Evolutionary conservation across 805 yeast genomes (phyloP).

Genomic region (Saccharomycopsis amapae): DNA sequence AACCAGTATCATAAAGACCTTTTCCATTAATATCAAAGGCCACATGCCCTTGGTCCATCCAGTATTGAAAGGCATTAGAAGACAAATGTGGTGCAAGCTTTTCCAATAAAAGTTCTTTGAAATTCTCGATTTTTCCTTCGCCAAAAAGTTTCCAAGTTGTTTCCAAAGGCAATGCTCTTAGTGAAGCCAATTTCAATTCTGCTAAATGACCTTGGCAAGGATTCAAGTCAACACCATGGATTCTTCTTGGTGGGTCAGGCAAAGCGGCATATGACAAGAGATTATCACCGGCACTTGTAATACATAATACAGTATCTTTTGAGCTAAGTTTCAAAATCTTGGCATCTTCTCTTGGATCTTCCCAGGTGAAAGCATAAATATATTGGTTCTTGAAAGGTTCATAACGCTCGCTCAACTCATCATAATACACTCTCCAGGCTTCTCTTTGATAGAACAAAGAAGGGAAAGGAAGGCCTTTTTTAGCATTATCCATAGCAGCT

Average conservation of each 20-base stretch:
- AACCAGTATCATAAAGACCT: constrained; percentile 77
- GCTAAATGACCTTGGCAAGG: constrained; percentile 77
- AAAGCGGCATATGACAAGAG: constrained; percentile 65
- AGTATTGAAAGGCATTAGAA: constrained; percentile 73
- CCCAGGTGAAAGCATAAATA: constrained; percentile 88
- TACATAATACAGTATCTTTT: constrained; percentile 70
- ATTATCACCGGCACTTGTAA: constrained; percentile 84
- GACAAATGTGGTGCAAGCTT: constrained; percentile 65
- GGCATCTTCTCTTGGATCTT: constrained; percentile 78
- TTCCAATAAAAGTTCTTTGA: constrained; percentile 43
- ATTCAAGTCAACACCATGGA: constrained; percentile 80
- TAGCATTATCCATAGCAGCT: constrained; percentile 58
- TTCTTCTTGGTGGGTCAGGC: constrained; percentile 64
- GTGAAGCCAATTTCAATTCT: constrained; percentile 70
- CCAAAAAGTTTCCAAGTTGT: constrained; percentile 76
- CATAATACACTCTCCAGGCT: constrained; percentile 74
- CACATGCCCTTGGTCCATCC: constrained; percentile 57
- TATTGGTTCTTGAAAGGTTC: constrained; percentile 71
- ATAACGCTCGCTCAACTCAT: constrained; percentile 60
- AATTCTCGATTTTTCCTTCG: constrained; percentile 54
- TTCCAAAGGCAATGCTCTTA: constrained; percentile 47
- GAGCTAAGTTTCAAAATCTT: constrained; percentile 52
- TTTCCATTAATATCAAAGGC: constrained; percentile 48
- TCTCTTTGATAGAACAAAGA: constrained; percentile 73
- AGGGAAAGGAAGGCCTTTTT: constrained; percentile 68